Base-by-base conservation (phyloP, 371 early-diverging fungal species). In the Circinella minor region DNA sequence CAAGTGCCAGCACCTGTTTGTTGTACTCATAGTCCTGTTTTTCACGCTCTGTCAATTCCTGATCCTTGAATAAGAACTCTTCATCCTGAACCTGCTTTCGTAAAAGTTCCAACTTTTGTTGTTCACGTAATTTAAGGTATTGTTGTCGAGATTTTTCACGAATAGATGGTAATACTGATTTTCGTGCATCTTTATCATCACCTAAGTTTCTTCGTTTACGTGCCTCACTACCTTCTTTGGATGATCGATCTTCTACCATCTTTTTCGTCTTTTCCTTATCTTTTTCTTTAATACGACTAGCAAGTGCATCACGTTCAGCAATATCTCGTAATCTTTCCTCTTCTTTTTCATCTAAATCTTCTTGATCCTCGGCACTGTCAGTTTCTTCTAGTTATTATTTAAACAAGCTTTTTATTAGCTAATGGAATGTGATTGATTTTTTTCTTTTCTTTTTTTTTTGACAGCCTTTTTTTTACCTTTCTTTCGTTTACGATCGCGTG, bases 301-400 rank as follows among this genome's bases (percentile, higher is more conserved):
- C 95, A 80, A 97, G 93, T 67, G 92, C 99, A 72, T 97, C 97
- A 65, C 96, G 89, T 74, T 98, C 98, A 70, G 85, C 80, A 55
- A 89, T 65, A 75, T 93, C 92, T 36, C 82, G 71, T 47, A 90
- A 86, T 10, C 89, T 83, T 59, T 90, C 92, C 17, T 69, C 68
- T 43, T 90, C 83, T 61, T 84, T 90, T 37, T 77, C 79, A 57
- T 82, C 77, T 34, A 72, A 66, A 60, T 88, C 73, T 27, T 69
- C 66, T 5, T 63, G 68, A 10, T 77, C 83, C 43, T 43, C 43
- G 3, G 1, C 11, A 43, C 11, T 43, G 11, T 43, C 87, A 4
- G 73, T 70, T 63, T 75, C 83, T 34, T 61, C 48, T 51, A 49
- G 51, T 9, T 20, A 62, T 36, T n/a, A 48, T 43, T n/a, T 49